A percentile compares a stretch with the other conserved stretches of the same genome.
These are phyloP conservation scores for Drosera spatulata DNA, from an alignment of 179 eudicot species.

Conservation along the genomic window DNA sequence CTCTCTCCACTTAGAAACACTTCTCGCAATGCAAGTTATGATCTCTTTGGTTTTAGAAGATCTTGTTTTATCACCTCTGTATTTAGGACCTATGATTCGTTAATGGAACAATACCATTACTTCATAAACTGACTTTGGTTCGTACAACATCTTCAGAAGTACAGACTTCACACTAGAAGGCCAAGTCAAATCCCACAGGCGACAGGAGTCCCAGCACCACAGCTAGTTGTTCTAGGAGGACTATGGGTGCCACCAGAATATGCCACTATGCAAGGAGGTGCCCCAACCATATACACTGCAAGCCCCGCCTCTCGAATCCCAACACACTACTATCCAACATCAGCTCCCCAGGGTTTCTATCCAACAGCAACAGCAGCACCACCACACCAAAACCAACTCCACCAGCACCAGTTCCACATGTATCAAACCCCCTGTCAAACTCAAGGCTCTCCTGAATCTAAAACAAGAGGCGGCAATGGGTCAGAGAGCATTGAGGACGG, in stretches of 20 bases:
- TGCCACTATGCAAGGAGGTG: constrained; percentile 32
- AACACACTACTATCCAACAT: constrained; percentile 40
- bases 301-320: constrained; percentile 41
- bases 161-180: constrained; percentile 41
- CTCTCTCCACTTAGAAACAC: too few species aligned
- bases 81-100: too few species aligned
- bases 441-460: constrained; percentile 62
- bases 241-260: constrained; percentile 47
- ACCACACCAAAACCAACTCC: constrained; percentile 24
- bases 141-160: constrained; percentile 24
- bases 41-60: too few species aligned
- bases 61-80: too few species aligned
- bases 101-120: too few species aligned
- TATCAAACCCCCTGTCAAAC: constrained; percentile 38
- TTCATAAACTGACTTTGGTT: not conserved
- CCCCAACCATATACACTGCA: constrained; percentile 50
- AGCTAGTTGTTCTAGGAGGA: constrained; percentile 40
- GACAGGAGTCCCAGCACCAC: constrained; percentile 21
- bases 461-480: constrained; percentile 37
- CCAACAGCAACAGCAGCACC: constrained; percentile 15
- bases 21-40: too few species aligned
- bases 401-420: constrained; percentile 46
- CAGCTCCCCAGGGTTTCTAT: constrained; percentile 41
- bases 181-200: constrained; percentile 39
- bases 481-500: constrained; percentile 83